Base-by-base conservation (phyloP, 2,329 filamentous ascomycete species). In the Berkeleyomyces basicola region DNA sequence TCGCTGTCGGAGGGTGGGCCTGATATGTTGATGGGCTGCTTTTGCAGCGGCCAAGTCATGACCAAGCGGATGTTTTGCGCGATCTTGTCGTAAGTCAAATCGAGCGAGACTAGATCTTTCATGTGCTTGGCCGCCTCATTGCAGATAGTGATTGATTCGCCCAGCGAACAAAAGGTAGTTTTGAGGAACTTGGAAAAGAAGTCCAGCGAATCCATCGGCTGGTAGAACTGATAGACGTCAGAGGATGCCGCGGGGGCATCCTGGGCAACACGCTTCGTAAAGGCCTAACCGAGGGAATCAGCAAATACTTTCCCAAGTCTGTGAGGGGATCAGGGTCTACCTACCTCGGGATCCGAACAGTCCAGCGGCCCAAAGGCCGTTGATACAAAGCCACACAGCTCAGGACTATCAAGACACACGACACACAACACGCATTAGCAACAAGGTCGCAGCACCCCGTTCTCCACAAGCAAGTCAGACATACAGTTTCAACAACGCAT, bases 21-120 rank as follows among this genome's bases (percentile, higher is more conserved):
- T 6, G 43, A 40, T 10, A 64, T 61, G 7, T 53, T 44, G 23
- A 64, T 36, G 31, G 62, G 2, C 10, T 61, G 51, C 23, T 53
- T 58, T 5, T 69, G 69, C 61, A 78, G 73, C 1, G 80, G 76
- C 83, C 85, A 93, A 61, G 83, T 76, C 37, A 80, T 82, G 1
- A 83, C 85, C 7, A 90, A 65, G 53, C 82, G 82, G 33, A 92
- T 71, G 1, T 81, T 76, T 67, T 86, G 80, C 1, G 85, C 84
- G 63, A 82, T 82, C 33, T 81, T 68, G 69, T 92, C 86, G 71
- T 84, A 92, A 64, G 91, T 87, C 53, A 96, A 76, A 71, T 96
- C 90, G 7, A 96, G 69, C 23, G 82, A 82, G 63, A 81, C 78
- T 6, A 86, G 86, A 1, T 75, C 74, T 60, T 72, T 69, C 10